Base-by-base conservation (phyloP, 345 rosid species). In the Euphorbia tirucalli region DNA sequence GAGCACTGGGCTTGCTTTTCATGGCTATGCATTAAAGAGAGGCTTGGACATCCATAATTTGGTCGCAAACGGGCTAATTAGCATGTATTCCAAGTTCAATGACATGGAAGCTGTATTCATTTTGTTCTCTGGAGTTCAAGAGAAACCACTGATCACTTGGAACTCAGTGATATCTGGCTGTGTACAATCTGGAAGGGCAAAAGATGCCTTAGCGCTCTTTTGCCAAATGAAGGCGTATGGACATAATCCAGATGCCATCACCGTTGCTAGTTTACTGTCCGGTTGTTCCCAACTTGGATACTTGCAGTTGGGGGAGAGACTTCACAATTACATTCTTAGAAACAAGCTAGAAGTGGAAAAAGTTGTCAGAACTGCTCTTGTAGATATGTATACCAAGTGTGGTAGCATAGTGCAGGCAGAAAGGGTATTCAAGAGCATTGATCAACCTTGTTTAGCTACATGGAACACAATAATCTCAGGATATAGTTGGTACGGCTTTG, bases 391-490 rank as follows among this genome's bases (percentile, higher is more conserved):
- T 82, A 77, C 84, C 13, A 93, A 90, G 75, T 90, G 93, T 77
- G 97, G 98, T 43, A 83, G 80, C 74, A 77, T 80, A 58, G 80
- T 64, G 50, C 75, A 69, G 2, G 90, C 92, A 10, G 93, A 87
- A 73, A 85, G 76, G 65, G 83, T 93, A 46, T 93, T 90, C 81
- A 72, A 68, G 63, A 82, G 76, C 73, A 68, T 87, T 27, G 57
- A 74, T 69, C 65, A 80, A 68, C 92, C 89, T 0, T 88, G 92
- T 71, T 61, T 89, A 70, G 93, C 89, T 43, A 81, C 90, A 25
- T 89, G 97, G 93, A 93, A 93, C 77, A 77, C 91, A 13, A 85
- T 90, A 82, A 88, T 93, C 74, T 81, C 92, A 25, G 93, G 89
- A 61, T 88, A 82, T 71, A 88, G 97, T 81, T 83, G 86, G 76